These are phyloP conservation scores for Tolypocladium album DNA, from an alignment of 2,329 filamentous ascomycete genomes.

Conservation along the genomic window DNA sequence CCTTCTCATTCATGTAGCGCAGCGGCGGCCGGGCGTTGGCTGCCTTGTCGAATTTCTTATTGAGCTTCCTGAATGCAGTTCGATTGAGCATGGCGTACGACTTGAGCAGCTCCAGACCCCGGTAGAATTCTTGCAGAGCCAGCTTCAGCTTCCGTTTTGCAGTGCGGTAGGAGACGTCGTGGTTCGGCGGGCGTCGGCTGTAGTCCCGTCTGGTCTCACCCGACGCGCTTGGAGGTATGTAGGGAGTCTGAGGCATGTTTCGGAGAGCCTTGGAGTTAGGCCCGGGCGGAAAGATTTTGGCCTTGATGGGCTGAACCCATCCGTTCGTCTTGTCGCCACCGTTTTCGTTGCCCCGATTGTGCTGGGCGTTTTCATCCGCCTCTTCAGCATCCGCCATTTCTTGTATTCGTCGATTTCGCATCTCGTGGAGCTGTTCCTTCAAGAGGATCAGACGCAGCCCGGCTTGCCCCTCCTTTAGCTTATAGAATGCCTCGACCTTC, in stretches of 20 bases:
- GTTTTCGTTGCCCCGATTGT: slow-evolving; percentile 11
- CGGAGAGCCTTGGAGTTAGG: slow-evolving; percentile 51
- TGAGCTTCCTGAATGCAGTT: slow-evolving; percentile 92
- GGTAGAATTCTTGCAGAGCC: slow-evolving; percentile 87
- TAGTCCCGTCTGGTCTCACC: slow-evolving; percentile 35
- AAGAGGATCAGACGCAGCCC: slow-evolving; percentile 59
- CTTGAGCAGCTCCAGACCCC: slow-evolving; percentile 82
- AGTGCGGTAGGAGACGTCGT: slow-evolving; percentile 67
- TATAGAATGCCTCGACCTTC: slow-evolving; percentile 92
- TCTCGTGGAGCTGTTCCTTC: slow-evolving; percentile 80
- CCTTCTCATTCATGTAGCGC: slow-evolving; percentile 82
- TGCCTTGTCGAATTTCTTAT: slow-evolving; percentile 97
- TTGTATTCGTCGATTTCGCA: slow-evolving; percentile 72
- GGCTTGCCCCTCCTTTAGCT: slow-evolving; percentile 76
- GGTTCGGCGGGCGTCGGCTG: slow-evolving; percentile 31
- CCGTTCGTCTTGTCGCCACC: slow-evolving; percentile 17
- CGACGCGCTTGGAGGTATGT: slow-evolving; percentile 17
- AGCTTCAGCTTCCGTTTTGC: slow-evolving; percentile 89
- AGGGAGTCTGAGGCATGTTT: slow-evolving; percentile 40
- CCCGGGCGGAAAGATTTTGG: slow-evolving; percentile 43
- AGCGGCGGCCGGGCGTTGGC: slow-evolving; percentile 66
- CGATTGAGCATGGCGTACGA: slow-evolving; percentile 83
- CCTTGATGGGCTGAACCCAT: slow-evolving; percentile 44
- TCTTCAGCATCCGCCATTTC: slow-evolving; percentile 46
- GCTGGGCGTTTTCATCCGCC: slow-evolving; percentile 15